Evolutionary conservation across 306 rosid genomes (phyloP).

Genomic region (Vigna unguiculata): DNA sequence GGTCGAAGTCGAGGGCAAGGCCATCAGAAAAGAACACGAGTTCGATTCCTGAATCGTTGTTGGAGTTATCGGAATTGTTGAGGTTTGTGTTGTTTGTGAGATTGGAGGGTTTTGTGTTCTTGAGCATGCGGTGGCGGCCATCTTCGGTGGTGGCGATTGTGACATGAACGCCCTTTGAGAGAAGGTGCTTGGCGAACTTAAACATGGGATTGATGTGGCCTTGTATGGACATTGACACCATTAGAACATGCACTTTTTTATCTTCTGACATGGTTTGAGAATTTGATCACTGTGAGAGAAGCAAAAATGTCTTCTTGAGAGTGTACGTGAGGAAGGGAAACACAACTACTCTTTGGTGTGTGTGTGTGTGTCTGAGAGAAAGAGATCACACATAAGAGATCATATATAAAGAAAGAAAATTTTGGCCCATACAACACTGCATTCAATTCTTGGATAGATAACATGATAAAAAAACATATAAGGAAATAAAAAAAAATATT

Average conservation of each 20-base stretch:
- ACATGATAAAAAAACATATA: too few species aligned
- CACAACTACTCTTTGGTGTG: too few species aligned
- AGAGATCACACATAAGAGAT: neutral
- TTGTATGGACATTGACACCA: conserved; percentile 57
- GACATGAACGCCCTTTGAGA: conserved; percentile 54
- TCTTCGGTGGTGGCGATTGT: conserved; percentile 56
- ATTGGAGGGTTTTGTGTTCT: neutral
- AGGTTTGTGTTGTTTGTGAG: neutral
- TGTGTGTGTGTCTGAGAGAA: neutral
- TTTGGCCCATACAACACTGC: too few species aligned
- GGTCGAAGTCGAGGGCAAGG: conserved; percentile 53
- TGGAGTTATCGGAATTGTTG: neutral
- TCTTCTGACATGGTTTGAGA: conserved; percentile 37
- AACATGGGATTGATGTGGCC: conserved; percentile 71
- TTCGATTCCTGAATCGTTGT: neutral
- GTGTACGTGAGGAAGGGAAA: neutral
- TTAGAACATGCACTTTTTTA: conserved; percentile 43
- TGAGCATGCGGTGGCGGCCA: conserved; percentile 44
- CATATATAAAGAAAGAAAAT: neutral
- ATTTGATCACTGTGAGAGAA: neutral
- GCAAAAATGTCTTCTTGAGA: neutral
- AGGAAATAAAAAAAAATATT: too few species aligned
- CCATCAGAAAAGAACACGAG: conserved; percentile 70
- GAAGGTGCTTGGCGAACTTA: conserved; percentile 51
- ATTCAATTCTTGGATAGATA: too few species aligned